Percentiles rank a stretch among this genome's conserved stretches.
phyloP scores from a whole-genome alignment of 108 stramenopile species.

The Phaeodactylum tricornutum region DNA sequence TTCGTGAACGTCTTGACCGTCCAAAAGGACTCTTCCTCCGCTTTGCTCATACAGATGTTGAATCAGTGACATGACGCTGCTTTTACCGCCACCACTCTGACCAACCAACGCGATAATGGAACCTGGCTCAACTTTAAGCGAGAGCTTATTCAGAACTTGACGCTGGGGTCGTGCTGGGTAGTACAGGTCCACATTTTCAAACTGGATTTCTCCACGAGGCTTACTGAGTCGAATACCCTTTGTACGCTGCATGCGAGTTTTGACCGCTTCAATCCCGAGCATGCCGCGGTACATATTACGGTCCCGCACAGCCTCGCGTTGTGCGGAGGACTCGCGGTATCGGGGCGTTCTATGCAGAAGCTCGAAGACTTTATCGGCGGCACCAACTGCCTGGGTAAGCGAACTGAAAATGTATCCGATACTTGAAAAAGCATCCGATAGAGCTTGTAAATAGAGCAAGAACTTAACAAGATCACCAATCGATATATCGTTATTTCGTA shows the following conservation, averaged over 20 bases:
- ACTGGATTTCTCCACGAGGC: slow-evolving; percentile 22
- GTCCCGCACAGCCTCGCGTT: too few relatives aligned
- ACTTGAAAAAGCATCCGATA: slow-evolving; percentile 41
- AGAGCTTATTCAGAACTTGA: slow-evolving; percentile 38
- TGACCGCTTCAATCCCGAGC: slow-evolving; percentile 1
- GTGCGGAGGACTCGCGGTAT: too few relatives aligned
- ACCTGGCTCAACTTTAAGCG: slow-evolving; percentile 36
- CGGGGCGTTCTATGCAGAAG: too few relatives aligned
- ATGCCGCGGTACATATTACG: too few relatives aligned
- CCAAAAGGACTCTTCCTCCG: slow-evolving; percentile 34
- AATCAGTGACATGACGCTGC: slow-evolving; percentile 45
- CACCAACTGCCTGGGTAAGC: slow-evolving; percentile 56
- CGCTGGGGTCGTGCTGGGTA: slow-evolving; percentile 54
- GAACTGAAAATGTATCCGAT: slow-evolving; percentile 51
- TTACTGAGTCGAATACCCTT: neutral
- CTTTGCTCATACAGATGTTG: slow-evolving; percentile 76
- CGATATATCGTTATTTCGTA: slow-evolving; percentile 36
- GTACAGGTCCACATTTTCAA: slow-evolving; percentile 38
- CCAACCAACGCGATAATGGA: slow-evolving; percentile 72
- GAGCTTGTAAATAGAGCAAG: slow-evolving; percentile 40
- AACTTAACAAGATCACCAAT: slow-evolving; percentile 61
- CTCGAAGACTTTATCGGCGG: slow-evolving; percentile 75
- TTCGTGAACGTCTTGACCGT: slow-evolving; percentile 37
- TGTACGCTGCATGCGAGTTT: slow-evolving; percentile 1
- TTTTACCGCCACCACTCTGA: slow-evolving; percentile 77